These are phyloP conservation scores for Heliamphora exappendiculata DNA, from an alignment of 148 eudicot species.

Conservation along the genomic window DNA sequence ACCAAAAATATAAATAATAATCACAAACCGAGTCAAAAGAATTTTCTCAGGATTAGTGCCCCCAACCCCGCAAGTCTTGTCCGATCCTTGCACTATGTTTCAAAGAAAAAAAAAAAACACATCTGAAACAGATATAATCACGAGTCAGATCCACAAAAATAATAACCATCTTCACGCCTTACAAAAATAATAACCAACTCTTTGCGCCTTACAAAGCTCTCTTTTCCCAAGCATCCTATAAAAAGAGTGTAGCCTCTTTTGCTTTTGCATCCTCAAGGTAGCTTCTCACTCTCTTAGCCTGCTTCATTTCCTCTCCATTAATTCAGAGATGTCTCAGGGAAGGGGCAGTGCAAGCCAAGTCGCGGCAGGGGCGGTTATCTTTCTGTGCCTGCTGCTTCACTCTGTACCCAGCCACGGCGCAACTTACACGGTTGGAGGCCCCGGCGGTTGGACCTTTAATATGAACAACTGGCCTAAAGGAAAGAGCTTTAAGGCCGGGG, in stretches of 20 bases:
- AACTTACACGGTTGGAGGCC: slow-evolving; percentile 28
- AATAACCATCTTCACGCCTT: too few relatives aligned
- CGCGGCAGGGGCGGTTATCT: not conserved
- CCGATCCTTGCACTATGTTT: too few relatives aligned
- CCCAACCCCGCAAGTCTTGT: too few relatives aligned
- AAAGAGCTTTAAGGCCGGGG: slow-evolving; percentile 34
- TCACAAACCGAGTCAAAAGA: too few relatives aligned
- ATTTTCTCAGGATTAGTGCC: too few relatives aligned
- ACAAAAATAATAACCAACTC: too few relatives aligned
- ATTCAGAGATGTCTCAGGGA: slow-evolving; percentile 17
- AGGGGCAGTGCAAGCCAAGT: slow-evolving; percentile 28
- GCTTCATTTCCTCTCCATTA: not conserved
- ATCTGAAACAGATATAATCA: too few relatives aligned
- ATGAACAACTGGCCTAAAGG: slow-evolving; percentile 26
- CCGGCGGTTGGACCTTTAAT: slow-evolving; percentile 34
- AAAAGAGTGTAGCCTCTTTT: not conserved
- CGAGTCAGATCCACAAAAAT: too few relatives aligned
- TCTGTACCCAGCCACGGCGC: slow-evolving; percentile 15
- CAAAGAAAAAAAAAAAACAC: too few relatives aligned
- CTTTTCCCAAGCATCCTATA: not conserved
- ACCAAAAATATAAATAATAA: too few relatives aligned
- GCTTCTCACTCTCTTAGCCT: not conserved
- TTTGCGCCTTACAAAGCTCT: too few relatives aligned
- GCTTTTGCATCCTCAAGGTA: not conserved
- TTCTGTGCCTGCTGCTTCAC: not conserved